These are phyloP conservation scores for Botrytis hyacinthi DNA, from an alignment of 2,329 filamentous ascomycete genomes.

Conservation along the genomic window DNA sequence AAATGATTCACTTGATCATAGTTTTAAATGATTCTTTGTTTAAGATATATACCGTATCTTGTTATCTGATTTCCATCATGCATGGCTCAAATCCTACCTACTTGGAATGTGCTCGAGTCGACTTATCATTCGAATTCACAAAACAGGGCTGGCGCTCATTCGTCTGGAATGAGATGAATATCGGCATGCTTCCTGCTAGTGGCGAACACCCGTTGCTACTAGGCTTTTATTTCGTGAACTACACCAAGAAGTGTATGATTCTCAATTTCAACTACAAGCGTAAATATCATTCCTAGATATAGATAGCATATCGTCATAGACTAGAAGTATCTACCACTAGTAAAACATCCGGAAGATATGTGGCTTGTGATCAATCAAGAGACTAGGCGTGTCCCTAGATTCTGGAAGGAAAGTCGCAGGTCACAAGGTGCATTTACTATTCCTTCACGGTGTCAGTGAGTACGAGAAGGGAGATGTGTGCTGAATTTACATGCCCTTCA, in stretches of 20 bases:
- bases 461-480: neutral
- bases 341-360: neutral
- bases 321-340: neutral
- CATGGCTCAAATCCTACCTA: neutral
- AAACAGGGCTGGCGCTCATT: neutral
- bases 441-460: neutral
- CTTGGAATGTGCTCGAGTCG: neutral
- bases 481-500: neutral
- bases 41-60: neutral
- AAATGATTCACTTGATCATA: neutral
- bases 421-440: neutral
- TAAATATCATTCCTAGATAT: neutral
- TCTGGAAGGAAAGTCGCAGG: neutral
- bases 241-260: neutral
- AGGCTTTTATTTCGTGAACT: neutral
- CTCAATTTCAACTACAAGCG: neutral
- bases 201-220: neutral
- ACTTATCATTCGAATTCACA: neutral
- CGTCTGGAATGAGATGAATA: neutral
- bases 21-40: neutral
- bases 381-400: neutral
- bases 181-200: neutral
- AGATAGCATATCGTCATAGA: neutral
- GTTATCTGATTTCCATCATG: neutral
- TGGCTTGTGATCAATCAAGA: neutral